A percentile compares a stretch with the other conserved stretches of the same genome.
Evolutionary conservation across 177 flowering plant species (phyloP).

Genomic region (Vitis hybrid): DNA sequence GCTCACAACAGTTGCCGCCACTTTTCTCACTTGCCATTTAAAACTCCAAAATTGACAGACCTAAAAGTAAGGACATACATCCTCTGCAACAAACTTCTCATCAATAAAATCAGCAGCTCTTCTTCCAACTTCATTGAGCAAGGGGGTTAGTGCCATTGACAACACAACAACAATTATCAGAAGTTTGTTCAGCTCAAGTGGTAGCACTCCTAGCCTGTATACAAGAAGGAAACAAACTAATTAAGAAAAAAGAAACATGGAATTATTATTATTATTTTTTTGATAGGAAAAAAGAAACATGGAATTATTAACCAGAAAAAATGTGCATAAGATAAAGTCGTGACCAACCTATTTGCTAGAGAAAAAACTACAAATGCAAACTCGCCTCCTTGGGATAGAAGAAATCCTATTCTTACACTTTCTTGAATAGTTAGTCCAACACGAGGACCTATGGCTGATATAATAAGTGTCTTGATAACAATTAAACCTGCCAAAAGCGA

Average conservation of each 20-base stretch:
- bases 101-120: conserved; percentile 70
- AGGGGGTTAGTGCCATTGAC: conserved; percentile 96
- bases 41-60: conserved; percentile 1
- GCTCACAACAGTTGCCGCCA: not conserved
- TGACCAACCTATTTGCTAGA: conserved; percentile 87
- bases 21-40: no score
- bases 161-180: conserved; percentile 94
- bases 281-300: not conserved
- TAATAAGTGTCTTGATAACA: conserved; percentile 86
- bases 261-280: no score
- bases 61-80: conserved; percentile 40
- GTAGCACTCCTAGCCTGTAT: conserved; percentile 93
- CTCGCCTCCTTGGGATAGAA: conserved; percentile 98
- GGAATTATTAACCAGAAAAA: not conserved
- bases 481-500: conserved; percentile 87
- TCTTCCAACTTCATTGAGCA: conserved; percentile 85
- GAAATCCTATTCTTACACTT: conserved; percentile 90
- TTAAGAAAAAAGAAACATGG: not conserved
- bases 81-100: conserved; percentile 46
- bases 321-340: not conserved
- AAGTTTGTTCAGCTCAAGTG: conserved; percentile 96
- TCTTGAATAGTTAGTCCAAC: conserved; percentile 85
- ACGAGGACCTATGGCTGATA: conserved; percentile 94
- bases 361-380: conserved; percentile 97
- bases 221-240: not conserved